These are phyloP conservation scores for Yamadazyma kitorensis DNA, from an alignment of 805 yeast genomes.

Conservation along the genomic window DNA sequence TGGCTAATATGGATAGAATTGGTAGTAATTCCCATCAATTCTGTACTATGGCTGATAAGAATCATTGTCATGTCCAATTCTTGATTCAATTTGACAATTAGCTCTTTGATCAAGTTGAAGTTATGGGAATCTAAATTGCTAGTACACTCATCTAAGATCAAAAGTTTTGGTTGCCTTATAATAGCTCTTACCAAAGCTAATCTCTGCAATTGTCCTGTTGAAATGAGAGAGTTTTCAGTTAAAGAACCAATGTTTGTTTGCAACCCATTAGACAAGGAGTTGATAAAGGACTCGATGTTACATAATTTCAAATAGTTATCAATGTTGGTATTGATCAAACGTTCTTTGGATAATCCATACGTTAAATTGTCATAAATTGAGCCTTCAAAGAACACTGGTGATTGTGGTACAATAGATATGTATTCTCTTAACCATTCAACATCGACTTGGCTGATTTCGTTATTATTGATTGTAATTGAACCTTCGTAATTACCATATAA, in stretches of 20 bases:
- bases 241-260: conserved; percentile 50
- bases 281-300: conserved; percentile 54
- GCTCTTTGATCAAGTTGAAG: conserved; percentile 44
- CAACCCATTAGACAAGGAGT: conserved; percentile 53
- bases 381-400: conserved; percentile 69
- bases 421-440: conserved; percentile 47
- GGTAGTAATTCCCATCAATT: conserved; percentile 60
- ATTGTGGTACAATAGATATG: conserved; percentile 74
- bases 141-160: conserved; percentile 88
- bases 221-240: conserved; percentile 44
- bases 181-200: conserved; percentile 82
- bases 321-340: conserved; percentile 28
- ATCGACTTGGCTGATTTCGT: conserved; percentile 46
- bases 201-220: conserved; percentile 92
- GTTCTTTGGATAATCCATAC: conserved; percentile 48
- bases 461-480: conserved; percentile 36
- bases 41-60: conserved; percentile 71
- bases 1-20: conserved; percentile 45
- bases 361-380: conserved; percentile 66
- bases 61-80: conserved; percentile 43
- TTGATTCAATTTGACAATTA: conserved; percentile 50
- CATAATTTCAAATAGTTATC: conserved; percentile 40
- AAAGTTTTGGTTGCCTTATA: conserved; percentile 57
- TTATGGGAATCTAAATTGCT: conserved; percentile 77
- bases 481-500: conserved; percentile 45